Conservation (phyloP, 345 rosid genomes). For the Camelina hispida region DNA sequence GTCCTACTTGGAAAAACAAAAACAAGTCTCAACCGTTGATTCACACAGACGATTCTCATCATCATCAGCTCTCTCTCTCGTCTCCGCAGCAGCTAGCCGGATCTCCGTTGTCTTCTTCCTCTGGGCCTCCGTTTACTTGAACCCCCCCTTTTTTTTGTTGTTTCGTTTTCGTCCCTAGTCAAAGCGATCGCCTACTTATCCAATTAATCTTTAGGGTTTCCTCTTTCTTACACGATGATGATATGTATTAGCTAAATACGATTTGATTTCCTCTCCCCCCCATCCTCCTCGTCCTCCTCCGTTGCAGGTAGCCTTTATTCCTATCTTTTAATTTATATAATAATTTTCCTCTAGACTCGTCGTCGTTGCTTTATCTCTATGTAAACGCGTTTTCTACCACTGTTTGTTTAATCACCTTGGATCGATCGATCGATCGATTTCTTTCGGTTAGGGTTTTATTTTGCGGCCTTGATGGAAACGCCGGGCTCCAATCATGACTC, state of each 20-base stretch:
- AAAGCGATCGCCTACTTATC: slow-evolving; percentile 25
- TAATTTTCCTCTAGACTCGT: background rate
- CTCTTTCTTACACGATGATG: background rate
- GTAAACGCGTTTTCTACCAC: slow-evolving; percentile 14
- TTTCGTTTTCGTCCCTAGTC: background rate
- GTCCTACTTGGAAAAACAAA: background rate
- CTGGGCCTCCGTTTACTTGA: background rate
- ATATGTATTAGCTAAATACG: slow-evolving; percentile 24
- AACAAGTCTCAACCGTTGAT: slow-evolving; percentile 17
- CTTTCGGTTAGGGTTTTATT: slow-evolving; percentile 59
- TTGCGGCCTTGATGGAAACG: slow-evolving; percentile 69
- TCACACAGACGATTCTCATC: background rate
- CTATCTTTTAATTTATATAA: background rate
- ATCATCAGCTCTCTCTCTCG: slow-evolving; percentile 9
- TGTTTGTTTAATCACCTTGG: background rate
- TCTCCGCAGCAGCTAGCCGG: slow-evolving; percentile 41
- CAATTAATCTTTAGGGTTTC: slow-evolving; percentile 29
- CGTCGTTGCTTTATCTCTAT: background rate
- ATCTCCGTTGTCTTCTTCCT: slow-evolving; percentile 30
- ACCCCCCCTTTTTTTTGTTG: background rate
- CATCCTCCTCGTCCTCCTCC: background rate
- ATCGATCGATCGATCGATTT: background rate
- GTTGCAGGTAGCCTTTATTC: slow-evolving; percentile 13
- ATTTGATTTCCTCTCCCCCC: slow-evolving; percentile 9
- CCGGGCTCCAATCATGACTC: slow-evolving; percentile 65